Evolutionary conservation across 306 rosid species (phyloP).

Genomic region (Mimosa pudica): DNA sequence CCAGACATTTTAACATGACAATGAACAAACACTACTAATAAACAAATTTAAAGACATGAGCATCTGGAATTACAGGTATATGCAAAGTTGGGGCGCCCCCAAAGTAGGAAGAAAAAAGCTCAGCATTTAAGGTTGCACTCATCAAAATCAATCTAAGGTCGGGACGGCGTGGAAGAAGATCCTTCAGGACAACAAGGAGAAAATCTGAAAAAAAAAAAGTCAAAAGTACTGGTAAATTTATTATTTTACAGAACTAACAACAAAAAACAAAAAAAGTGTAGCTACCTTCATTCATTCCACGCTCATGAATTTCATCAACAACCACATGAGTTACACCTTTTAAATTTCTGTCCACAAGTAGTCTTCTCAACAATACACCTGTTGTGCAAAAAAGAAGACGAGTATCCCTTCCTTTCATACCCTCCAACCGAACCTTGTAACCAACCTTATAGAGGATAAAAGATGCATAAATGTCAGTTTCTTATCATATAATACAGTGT

Average conservation of each 20-base stretch:
- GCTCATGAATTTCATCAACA: conserved; percentile 98
- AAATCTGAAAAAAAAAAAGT: conserved; percentile 71
- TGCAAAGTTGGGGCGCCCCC: conserved; percentile 71
- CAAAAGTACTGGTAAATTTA: conserved; percentile 28
- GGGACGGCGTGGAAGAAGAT: conserved; percentile 89
- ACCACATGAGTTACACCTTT: conserved; percentile 89
- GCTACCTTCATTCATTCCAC: conserved; percentile 99
- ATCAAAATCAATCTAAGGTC: conserved; percentile 85
- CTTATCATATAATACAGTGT: conserved; percentile 15
- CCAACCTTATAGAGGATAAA: conserved; percentile 68
- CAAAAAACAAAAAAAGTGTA: conserved; percentile 4
- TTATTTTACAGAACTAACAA: conserved; percentile 31
- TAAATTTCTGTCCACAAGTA: conserved; percentile 80
- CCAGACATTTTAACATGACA: conserved; percentile 24
- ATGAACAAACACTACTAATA: background rate
- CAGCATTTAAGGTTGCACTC: conserved; percentile 98
- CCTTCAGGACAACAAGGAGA: conserved; percentile 95
- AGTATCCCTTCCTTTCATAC: conserved; percentile 91
- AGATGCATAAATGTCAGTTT: conserved; percentile 27
- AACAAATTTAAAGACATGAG: conserved; percentile 25
- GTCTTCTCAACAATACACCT: conserved; percentile 91
- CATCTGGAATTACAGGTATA: conserved; percentile 68
- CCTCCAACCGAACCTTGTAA: conserved; percentile 95
- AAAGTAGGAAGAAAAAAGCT: conserved; percentile 89
- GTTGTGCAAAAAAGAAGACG: conserved; percentile 97